Base-by-base conservation (phyloP, 2,329 filamentous ascomycete genomes). In the Paecilomyces sp. region DNA sequence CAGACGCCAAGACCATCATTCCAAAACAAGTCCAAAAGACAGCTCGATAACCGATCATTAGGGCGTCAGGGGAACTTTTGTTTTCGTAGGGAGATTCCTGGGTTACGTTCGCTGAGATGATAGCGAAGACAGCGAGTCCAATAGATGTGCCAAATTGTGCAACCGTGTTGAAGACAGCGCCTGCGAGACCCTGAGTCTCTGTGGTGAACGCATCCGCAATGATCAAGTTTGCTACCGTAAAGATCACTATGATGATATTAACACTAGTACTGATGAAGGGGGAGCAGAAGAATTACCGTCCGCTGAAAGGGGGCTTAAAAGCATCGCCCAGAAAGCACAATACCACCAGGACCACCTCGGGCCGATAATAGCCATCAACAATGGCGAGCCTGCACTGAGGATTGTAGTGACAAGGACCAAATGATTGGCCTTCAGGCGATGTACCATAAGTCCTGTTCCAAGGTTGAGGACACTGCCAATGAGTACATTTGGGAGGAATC, bases 131-230 rank as follows among this genome's bases (percentile, higher is more conserved):
- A 7, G 82, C 81, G 2, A 85, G 66, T 0, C 82, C 83, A 0
- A 85, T 73, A 0, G 79, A 77, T 18, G 77, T 79, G 0, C 84
- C 84, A 58, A 87, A 80, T 62, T 87, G 83, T 0, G 78, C 72
- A 0, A 82, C 74, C 0, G 83, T 85, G 61, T 85, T 86, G 68
- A 87, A 87, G 0, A 88, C 84, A 0, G 82, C 84, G 0, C 85
- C 85, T 0, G 83, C 84, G 0, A 88, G 72, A 0, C 82, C 82
- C 60, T 87, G 84, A 0, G 78, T 85, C 8, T 83, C 72, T n/a
- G 79, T 74, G 0, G 83, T 80, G 61, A 86, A 87, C 2, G 76
- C 78, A 13, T 83, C 79, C 0, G 79, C 78, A 7, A 86, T 79
- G 3, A 86, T 71, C 22, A 87, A 76, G 24, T 82, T 73, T 0